Evolutionary conservation across 306 rosid species (phyloP), one percentile per base, ranked within the genome.

Genomic region (Abrus pulchellus): DNA sequence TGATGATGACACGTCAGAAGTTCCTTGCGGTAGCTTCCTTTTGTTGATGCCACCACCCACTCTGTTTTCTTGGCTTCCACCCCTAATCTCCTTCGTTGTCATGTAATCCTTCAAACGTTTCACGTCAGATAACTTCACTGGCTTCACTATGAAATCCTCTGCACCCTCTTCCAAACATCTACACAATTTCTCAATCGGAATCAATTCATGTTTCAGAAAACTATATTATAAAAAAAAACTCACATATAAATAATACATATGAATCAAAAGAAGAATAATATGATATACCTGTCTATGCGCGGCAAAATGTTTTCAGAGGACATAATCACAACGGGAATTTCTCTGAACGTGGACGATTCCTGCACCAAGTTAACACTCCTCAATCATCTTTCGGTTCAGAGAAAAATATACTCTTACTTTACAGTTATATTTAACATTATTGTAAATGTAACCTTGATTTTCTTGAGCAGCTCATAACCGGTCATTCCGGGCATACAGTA

Each of bases 141-240:
- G 98, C 59, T 93, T 93, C 80, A 93, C 93, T 87, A 93, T 86
- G 86, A 93, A 93, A 78, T 91, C 98, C 80, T 93, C 93, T 27
- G 98, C 98, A 0, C 98, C 98, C 82, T 93, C 97, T 73, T 93
- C 97, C 77, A 93, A 86, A 78, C 98, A 93, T 34, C 98, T 92
- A 12, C 43, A 41, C 0, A 38, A 43, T 38, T 40, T 52, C 32
- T 1, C 11, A 43, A 27, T 8, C 2, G 14, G 6, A 62, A 11
- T n/a, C 45, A 63, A 38, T 44, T 43, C 44, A 11, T 1, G 3
- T 71, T 20, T n/a, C 34, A 36, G 3, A 72, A 48, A 33, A 49
- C 20, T 20, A 29, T 49, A 0, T 11, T 2, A 11, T 1, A 49
- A 49, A 49, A 44, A 53, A n/a, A 4, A 65, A 38, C 38, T 1